Evolutionary conservation across 345 rosid genomes (phyloP).

Genomic region (Theobroma cacao): DNA sequence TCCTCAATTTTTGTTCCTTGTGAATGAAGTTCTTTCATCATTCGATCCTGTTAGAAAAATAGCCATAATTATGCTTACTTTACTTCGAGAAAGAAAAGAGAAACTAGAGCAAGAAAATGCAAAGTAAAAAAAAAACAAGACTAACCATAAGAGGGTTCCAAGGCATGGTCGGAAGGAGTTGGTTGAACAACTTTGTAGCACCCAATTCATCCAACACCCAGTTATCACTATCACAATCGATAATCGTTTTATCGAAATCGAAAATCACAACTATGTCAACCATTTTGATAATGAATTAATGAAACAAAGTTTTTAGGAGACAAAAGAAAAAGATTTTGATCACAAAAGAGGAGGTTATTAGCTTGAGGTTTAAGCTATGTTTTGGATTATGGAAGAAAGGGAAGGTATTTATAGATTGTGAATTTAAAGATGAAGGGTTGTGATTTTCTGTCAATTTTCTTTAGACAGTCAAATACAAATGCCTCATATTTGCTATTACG

Average conservation of each 20-base stretch:
- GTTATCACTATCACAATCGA: slow-evolving; percentile 83
- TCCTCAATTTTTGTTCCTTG: slow-evolving; percentile 51
- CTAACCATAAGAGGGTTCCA: slow-evolving; percentile 81
- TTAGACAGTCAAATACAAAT: background rate
- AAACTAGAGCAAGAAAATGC: background rate
- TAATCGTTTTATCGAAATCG: slow-evolving; percentile 83
- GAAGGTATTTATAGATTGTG: background rate
- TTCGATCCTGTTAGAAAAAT: slow-evolving; percentile 47
- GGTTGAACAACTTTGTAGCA: slow-evolving; percentile 63
- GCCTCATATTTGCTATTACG: background rate
- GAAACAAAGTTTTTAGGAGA: background rate
- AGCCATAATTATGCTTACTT: background rate
- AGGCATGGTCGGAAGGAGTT: slow-evolving; percentile 84
- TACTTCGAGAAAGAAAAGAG: no score
- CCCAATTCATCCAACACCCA: slow-evolving; percentile 81
- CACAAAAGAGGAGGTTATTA: background rate
- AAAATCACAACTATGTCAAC: slow-evolving; percentile 55
- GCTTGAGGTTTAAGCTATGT: background rate
- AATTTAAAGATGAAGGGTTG: background rate
- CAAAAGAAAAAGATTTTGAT: background rate
- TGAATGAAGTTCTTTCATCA: slow-evolving; percentile 73
- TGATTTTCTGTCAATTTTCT: background rate
- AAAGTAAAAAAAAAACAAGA: background rate
- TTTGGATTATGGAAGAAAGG: background rate
- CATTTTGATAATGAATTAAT: slow-evolving; percentile 4